phyloP scores from a whole-genome alignment of 805 yeast genomes.

The Vanderwaltozyma verrucispora region DNA sequence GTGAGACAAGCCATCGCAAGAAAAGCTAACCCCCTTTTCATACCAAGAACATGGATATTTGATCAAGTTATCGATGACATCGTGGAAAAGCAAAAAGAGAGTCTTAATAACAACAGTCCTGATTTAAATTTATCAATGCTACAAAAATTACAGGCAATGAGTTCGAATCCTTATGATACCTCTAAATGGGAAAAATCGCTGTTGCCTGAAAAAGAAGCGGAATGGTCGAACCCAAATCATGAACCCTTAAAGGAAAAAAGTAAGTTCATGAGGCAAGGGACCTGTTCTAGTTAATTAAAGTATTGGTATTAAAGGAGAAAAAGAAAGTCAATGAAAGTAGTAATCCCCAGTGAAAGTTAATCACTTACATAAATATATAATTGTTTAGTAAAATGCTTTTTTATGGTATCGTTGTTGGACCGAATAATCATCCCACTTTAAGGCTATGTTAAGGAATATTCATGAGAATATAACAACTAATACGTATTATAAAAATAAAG shows the following conservation, averaged over 20 bases:
- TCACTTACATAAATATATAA: no score
- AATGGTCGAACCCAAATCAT: conserved; percentile 32
- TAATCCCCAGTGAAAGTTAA: no score
- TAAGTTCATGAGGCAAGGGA: conserved; percentile 58
- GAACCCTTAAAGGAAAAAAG: conserved; percentile 40
- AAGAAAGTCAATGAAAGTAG: no score
- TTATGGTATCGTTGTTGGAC: no score
- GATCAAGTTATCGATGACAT: conserved; percentile 65
- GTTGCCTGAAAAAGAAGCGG: conserved; percentile 44
- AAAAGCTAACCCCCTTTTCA: conserved; percentile 60
- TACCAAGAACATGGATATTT: conserved; percentile 78
- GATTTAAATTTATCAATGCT: conserved; percentile 33
- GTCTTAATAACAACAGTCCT: conserved; percentile 22
- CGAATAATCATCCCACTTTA: no score
- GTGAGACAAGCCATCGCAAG: conserved; percentile 35
- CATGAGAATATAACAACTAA: no score
- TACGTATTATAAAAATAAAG: no score
- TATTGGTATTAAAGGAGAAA: background rate
- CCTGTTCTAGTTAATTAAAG: conserved; percentile 44
- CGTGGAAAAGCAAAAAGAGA: conserved; percentile 40
- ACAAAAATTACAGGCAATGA: conserved; percentile 58
- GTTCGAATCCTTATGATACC: conserved; percentile 61
- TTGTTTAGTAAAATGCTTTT: no score
- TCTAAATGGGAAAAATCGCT: conserved; percentile 49
- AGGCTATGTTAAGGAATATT: no score